Base-by-base conservation (phyloP, 2,329 filamentous ascomycete genomes). In the Penicillium sp. region DNA sequence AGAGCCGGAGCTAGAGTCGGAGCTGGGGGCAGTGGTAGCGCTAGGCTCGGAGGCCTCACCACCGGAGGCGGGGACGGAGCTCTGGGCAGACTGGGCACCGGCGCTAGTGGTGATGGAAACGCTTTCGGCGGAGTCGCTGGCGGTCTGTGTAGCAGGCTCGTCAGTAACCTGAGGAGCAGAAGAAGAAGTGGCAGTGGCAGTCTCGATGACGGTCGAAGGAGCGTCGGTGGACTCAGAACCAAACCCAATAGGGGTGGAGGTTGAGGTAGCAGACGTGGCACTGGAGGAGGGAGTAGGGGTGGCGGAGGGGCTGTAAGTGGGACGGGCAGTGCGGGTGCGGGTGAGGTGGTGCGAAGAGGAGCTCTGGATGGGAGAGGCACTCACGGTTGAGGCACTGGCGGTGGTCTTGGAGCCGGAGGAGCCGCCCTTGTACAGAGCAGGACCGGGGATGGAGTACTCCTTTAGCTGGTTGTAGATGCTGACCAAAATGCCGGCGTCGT, bases 401-500 rank as follows among this genome's bases (percentile, higher is more conserved):
- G 59, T 34, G 5, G 54, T 39, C 31, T 61, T 53, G 3, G 47
- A 31, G 14, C 61, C 18, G 39, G 55, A 58, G 20, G 65, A 60
- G 22, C 54, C 56, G 20, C 65, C 65, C 24, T 63, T 63, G 62
- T 67, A 74, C 54, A 74, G 56, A 54, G 71, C 64, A 32, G 82
- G 82, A 18, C 82, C 82, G 22, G 81, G 82, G 42, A 83, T 82
- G 22, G 66, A 61, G 67, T 84, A 84, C 40, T 66, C 73, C 61
- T 65, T 68, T 55, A 80, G 66, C 35, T 69, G 65, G 51, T 73
- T 65, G 79, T 86, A 87, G 72, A 87, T 79, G 78, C 82, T 83
- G 78, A 85, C 73, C 58, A 77, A 62, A 66, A 88, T 83, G 57
- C 85, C 85, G 13, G 81, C 69, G 68, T 87, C 84, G 53, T 75